phyloP scores from a whole-genome alignment of 192 early-diverging fungal genomes.

The Fimicolochytrium jonesii region DNA sequence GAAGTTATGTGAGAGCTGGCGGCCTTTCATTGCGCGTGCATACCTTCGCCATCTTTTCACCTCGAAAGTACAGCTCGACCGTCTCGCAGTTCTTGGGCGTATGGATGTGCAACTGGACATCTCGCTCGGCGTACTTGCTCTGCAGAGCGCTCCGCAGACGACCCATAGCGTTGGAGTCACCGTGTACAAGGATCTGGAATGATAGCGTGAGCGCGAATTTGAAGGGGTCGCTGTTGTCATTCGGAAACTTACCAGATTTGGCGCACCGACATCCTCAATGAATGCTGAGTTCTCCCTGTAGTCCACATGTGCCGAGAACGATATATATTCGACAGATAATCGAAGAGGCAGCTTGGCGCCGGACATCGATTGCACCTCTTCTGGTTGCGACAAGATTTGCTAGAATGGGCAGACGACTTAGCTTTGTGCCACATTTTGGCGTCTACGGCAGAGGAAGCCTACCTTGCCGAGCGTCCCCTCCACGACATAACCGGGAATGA shows the following conservation, averaged over 20 bases:
- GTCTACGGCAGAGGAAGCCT: not conserved
- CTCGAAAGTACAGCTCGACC: conserved; percentile 86
- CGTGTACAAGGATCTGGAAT: conserved; percentile 80
- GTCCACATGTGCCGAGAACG: conserved; percentile 98
- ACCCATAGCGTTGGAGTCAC: conserved; percentile 92
- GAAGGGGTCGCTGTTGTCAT: too few relatives aligned
- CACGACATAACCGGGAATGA: conserved; percentile 97
- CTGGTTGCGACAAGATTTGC: conserved; percentile 78
- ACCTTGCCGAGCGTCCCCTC: conserved; percentile 91
- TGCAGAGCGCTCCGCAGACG: conserved; percentile 80
- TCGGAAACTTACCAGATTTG: conserved; percentile 80
- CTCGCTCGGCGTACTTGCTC: conserved; percentile 74
- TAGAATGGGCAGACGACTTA: not conserved
- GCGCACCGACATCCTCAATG: conserved; percentile 90
- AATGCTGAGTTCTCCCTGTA: conserved; percentile 93
- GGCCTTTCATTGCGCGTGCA: not conserved
- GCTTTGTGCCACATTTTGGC: not conserved
- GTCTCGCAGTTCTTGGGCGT: conserved; percentile 87
- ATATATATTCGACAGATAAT: conserved; percentile 89
- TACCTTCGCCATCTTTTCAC: conserved; percentile 90
- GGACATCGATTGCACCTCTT: conserved; percentile 73
- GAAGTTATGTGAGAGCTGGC: not conserved
- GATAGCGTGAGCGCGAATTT: conserved; percentile 3
- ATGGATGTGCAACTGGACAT: conserved; percentile 76
- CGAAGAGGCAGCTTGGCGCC: conserved; percentile 76